Evolutionary conservation across 2,329 filamentous ascomycete genomes (phyloP).

Genomic region (Allantophomopsis cytisporea): DNA sequence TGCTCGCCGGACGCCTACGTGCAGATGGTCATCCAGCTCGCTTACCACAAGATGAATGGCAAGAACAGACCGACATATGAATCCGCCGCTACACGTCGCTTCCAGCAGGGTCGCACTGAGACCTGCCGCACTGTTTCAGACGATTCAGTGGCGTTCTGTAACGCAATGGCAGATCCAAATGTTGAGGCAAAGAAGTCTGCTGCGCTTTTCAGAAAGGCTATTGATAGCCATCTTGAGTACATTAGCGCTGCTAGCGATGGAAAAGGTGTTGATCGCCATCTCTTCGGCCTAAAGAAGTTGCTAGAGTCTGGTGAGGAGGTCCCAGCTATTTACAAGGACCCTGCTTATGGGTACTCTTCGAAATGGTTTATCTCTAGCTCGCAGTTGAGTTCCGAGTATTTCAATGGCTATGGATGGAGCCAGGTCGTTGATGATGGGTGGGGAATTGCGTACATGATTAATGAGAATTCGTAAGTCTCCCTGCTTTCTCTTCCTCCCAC

Average conservation of each 20-base stretch:
- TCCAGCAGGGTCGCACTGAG: constrained; percentile 92
- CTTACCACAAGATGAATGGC: constrained; percentile 98
- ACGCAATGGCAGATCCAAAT: constrained; percentile 62
- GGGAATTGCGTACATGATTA: constrained; percentile 99
- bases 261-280: constrained; percentile 86
- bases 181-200: constrained; percentile 51
- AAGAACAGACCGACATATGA: constrained; percentile 97
- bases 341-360: constrained; percentile 68
- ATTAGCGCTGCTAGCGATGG: constrained; percentile 82
- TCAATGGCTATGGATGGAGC: constrained; percentile 98
- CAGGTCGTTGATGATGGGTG: constrained; percentile 95
- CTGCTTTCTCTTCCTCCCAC: not conserved
- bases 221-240: constrained; percentile 77
- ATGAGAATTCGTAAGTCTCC: constrained; percentile 69
- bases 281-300: constrained; percentile 94
- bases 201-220: constrained; percentile 68
- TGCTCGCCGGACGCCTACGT: constrained; percentile 96
- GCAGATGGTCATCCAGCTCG: constrained; percentile 96
- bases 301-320: constrained; percentile 68
- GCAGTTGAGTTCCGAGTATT: constrained; percentile 91
- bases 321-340: constrained; percentile 76
- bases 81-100: constrained; percentile 85
- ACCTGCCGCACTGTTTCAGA: constrained; percentile 89
- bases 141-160: constrained; percentile 82
- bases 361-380: constrained; percentile 84